Evolutionary conservation across 2,329 filamentous ascomycete genomes (phyloP).

Genomic region (Botrytis cinerea): DNA sequence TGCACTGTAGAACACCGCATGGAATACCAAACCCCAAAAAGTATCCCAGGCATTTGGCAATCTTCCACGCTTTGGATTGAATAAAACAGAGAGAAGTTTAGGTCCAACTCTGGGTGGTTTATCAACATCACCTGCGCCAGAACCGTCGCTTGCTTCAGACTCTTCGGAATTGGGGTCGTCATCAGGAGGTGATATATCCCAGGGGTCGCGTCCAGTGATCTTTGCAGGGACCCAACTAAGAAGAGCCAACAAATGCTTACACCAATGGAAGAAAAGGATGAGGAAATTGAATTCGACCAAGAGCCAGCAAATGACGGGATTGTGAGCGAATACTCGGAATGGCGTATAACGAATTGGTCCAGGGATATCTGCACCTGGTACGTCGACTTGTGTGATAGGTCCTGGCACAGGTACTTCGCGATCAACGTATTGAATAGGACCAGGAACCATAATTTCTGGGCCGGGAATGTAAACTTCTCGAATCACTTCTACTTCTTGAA

Average conservation of each 20-base stretch:
- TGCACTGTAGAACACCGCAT: neutral
- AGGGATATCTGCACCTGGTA: neutral
- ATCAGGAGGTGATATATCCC: neutral
- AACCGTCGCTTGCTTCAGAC: neutral
- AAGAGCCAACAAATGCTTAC: neutral
- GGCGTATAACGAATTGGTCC: conserved; percentile 15
- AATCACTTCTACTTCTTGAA: conserved; percentile 6
- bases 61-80: neutral
- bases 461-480: neutral
- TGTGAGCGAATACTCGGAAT: conserved; percentile 20
- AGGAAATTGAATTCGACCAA: conserved; percentile 26
- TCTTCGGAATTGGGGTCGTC: neutral
- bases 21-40: conserved; percentile 9
- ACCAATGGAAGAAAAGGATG: conserved; percentile 11
- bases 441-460: neutral
- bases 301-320: conserved; percentile 21
- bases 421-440: neutral
- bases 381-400: neutral
- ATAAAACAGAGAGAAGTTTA: neutral
- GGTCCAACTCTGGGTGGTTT: neutral
- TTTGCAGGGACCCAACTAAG: neutral
- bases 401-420: neutral
- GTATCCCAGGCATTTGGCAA: conserved; percentile 10
- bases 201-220: neutral
- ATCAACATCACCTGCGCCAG: neutral